These are phyloP conservation scores for Plasmodium fragile DNA, from an alignment of 169 alveolate species.

Conservation along the genomic window DNA sequence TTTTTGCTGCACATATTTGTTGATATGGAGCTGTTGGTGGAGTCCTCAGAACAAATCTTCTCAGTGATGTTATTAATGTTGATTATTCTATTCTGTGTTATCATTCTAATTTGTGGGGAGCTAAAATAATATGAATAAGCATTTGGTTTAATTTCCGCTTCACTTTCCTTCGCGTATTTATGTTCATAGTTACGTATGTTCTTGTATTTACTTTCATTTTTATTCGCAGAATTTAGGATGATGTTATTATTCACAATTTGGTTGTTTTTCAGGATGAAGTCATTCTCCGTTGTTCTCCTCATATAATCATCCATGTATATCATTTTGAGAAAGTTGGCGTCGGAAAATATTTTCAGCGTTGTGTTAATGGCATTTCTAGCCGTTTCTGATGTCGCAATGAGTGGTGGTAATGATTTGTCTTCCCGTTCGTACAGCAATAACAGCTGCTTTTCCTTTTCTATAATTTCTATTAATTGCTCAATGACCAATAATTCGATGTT, in stretches of 20 bases:
- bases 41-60: slow-evolving; percentile 19
- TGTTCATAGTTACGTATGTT: background rate
- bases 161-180: background rate
- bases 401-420: slow-evolving; percentile 71
- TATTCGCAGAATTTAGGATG: slow-evolving; percentile 1
- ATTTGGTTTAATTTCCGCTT: slow-evolving; percentile 26
- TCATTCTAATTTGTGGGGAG: slow-evolving; percentile 17
- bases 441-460: slow-evolving; percentile 85
- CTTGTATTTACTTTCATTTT: slow-evolving; percentile 1
- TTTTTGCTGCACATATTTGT: background rate
- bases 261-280: slow-evolving; percentile 14
- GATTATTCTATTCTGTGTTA: slow-evolving; percentile 20
- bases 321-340: slow-evolving; percentile 26
- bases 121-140: slow-evolving; percentile 55
- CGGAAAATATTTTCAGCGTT: slow-evolving; percentile 58
- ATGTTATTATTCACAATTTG: slow-evolving; percentile 11
- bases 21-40: slow-evolving; percentile 38
- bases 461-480: slow-evolving; percentile 88
- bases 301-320: slow-evolving; percentile 30
- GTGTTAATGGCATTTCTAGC: slow-evolving; percentile 56
- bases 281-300: slow-evolving; percentile 15
- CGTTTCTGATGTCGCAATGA: slow-evolving; percentile 50
- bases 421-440: slow-evolving; percentile 49
- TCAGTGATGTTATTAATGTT: slow-evolving; percentile 24
- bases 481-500: slow-evolving; percentile 91